Percentiles rank a stretch among this genome's conserved stretches.
These are phyloP conservation scores for Durio zibethinus DNA, from an alignment of 345 rosid species.

Conservation along the genomic window DNA sequence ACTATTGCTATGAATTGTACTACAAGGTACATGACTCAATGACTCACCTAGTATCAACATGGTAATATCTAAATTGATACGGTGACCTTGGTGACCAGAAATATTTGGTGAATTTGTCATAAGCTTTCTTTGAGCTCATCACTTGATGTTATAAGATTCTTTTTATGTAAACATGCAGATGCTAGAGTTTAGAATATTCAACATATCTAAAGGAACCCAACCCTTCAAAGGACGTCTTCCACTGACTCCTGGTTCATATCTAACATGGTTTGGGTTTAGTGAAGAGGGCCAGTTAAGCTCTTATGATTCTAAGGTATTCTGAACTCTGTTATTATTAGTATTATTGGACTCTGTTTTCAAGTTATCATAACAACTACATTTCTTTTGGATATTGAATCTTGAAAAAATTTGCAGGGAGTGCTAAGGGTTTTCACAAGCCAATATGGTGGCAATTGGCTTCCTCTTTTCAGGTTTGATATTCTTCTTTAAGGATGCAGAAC, in stretches of 20 bases:
- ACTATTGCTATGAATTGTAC: neutral
- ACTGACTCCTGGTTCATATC: slow-evolving; percentile 69
- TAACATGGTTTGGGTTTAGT: slow-evolving; percentile 86
- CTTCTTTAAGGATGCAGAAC: slow-evolving; percentile 9
- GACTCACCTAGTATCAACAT: neutral
- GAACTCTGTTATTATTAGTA: neutral
- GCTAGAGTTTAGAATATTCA: slow-evolving; percentile 66
- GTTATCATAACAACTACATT: neutral
- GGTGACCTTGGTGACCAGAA: neutral
- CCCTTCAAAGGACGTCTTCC: slow-evolving; percentile 67
- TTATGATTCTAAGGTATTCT: slow-evolving; percentile 75
- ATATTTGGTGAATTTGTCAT: neutral
- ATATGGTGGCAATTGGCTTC: slow-evolving; percentile 93
- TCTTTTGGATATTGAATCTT: slow-evolving; percentile 19
- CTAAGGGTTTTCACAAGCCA: slow-evolving; percentile 65
- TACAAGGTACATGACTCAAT: slow-evolving; percentile 1
- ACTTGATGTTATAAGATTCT: neutral
- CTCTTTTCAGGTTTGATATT: slow-evolving; percentile 75
- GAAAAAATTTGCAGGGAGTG: slow-evolving; percentile 54
- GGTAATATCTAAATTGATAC: neutral
- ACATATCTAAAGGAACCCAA: slow-evolving; percentile 56
- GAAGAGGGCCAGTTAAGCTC: slow-evolving; percentile 86
- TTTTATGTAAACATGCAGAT: slow-evolving; percentile 44
- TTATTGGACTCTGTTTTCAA: neutral
- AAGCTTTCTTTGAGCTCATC: slow-evolving; percentile 1